Conservation (phyloP, 805 yeast genomes). For the Clavispora santaluciae region DNA sequence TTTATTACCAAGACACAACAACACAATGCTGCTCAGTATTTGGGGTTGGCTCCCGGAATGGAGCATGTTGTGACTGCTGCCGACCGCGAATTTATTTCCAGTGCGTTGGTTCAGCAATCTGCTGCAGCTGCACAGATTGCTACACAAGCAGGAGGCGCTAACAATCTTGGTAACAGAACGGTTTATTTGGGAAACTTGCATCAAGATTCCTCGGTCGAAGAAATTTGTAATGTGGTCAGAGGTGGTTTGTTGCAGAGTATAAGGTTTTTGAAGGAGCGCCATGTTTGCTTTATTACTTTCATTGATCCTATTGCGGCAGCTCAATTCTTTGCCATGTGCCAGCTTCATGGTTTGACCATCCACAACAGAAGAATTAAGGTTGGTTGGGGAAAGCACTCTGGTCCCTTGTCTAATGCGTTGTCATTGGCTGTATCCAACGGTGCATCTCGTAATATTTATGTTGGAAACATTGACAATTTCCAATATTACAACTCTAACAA, state of each 20-base stretch:
- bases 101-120: slow-evolving; percentile 83
- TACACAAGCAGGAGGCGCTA: slow-evolving; percentile 88
- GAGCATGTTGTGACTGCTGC: slow-evolving; percentile 74
- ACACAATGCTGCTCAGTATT: slow-evolving; percentile 92
- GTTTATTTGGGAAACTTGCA: slow-evolving; percentile 89
- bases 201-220: slow-evolving; percentile 83
- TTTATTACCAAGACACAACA: slow-evolving; percentile 93
- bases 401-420: slow-evolving; percentile 81
- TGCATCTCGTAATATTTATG: slow-evolving; percentile 87
- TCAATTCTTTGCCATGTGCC: slow-evolving; percentile 92
- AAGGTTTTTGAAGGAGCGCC: slow-evolving; percentile 75
- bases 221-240: slow-evolving; percentile 91
- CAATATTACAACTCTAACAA: slow-evolving; percentile 52
- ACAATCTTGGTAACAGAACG: slow-evolving; percentile 88
- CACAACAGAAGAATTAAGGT: slow-evolving; percentile 84
- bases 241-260: slow-evolving; percentile 90
- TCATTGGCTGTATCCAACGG: slow-evolving; percentile 90
- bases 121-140: slow-evolving; percentile 98
- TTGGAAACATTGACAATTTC: slow-evolving; percentile 60
- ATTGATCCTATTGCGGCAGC: slow-evolving; percentile 97
- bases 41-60: slow-evolving; percentile 87
- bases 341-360: slow-evolving; percentile 80
- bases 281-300: slow-evolving; percentile 91
- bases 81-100: slow-evolving; percentile 58
- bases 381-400: slow-evolving; percentile 98